Conservation (phyloP, 768 basidiomycete species). For the Amyloporia xantha region DNA sequence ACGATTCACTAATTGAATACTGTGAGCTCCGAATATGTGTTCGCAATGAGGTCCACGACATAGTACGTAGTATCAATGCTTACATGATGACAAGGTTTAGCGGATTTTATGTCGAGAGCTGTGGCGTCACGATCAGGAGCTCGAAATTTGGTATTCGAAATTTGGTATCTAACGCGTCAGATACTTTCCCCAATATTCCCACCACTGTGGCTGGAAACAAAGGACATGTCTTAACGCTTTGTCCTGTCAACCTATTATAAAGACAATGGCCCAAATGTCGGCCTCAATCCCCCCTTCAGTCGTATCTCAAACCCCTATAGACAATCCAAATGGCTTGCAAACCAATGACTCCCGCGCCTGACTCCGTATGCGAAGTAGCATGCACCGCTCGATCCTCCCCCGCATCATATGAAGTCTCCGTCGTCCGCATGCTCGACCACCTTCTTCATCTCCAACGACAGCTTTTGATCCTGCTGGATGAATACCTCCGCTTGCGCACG, state of each 20-base stretch:
- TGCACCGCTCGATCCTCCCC: background rate
- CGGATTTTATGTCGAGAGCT: background rate
- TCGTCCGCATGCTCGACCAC: background rate
- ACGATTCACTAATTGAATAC: background rate
- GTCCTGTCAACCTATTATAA: background rate
- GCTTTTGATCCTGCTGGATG: background rate
- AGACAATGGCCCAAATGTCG: background rate
- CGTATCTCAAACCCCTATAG: background rate
- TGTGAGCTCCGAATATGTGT: background rate
- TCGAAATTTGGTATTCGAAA: too few relatives aligned
- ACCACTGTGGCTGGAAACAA: too few relatives aligned
- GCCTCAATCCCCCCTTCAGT: background rate
- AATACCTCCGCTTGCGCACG: background rate
- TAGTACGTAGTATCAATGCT: background rate
- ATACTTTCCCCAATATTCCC: too few relatives aligned
- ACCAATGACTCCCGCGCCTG: background rate
- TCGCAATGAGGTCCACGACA: background rate
- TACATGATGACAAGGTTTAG: background rate
- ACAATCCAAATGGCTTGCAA: background rate
- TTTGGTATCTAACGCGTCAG: too few relatives aligned
- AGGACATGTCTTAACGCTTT: background rate
- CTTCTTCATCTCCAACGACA: background rate
- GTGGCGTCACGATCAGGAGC: too few relatives aligned
- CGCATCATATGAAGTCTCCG: background rate
- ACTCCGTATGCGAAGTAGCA: background rate